Percentiles rank a stretch among this genome's conserved stretches.
These are phyloP conservation scores for Gorgonomyces haynaldii DNA, from an alignment of 192 early-diverging fungal species.

Conservation along the genomic window DNA sequence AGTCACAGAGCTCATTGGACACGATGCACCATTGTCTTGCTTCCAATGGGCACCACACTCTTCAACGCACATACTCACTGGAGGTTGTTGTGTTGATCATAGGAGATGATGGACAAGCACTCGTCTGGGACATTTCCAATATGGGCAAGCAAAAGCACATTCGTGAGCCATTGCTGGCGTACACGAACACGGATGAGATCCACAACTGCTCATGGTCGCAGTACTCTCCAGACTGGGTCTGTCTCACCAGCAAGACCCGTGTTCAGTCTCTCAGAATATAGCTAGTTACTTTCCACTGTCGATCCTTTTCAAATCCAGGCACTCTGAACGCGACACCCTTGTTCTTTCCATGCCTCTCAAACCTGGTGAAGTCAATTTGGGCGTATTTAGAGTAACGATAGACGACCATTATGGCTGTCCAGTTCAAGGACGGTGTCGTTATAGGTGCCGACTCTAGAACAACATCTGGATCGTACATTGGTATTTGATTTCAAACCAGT, in stretches of 20 bases:
- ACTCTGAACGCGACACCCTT: constrained; percentile 53
- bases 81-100: constrained; percentile 39
- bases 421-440: constrained; percentile 83
- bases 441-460: constrained; percentile 96
- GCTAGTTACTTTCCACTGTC: too few relatives aligned
- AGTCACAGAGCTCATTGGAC: constrained; percentile 69
- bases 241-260: too few relatives aligned
- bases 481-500: constrained; percentile 31
- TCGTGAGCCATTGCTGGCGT: too few relatives aligned
- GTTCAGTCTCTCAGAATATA: too few relatives aligned
- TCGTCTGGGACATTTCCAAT: constrained; percentile 90
- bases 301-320: too few relatives aligned
- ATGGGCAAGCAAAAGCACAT: too few relatives aligned
- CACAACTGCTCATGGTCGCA: too few relatives aligned
- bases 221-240: too few relatives aligned
- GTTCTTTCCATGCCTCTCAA: constrained; percentile 66
- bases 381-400: constrained; percentile 53
- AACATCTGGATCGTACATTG: constrained; percentile 90
- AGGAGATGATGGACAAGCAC: constrained; percentile 69
- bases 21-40: constrained; percentile 66
- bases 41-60: constrained; percentile 82
- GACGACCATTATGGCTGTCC: constrained; percentile 96
- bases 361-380: constrained; percentile 90
- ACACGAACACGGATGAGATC: too few relatives aligned
- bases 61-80: constrained; percentile 68